Base-by-base conservation (phyloP, 306 rosid genomes). In the Myrica gale region DNA sequence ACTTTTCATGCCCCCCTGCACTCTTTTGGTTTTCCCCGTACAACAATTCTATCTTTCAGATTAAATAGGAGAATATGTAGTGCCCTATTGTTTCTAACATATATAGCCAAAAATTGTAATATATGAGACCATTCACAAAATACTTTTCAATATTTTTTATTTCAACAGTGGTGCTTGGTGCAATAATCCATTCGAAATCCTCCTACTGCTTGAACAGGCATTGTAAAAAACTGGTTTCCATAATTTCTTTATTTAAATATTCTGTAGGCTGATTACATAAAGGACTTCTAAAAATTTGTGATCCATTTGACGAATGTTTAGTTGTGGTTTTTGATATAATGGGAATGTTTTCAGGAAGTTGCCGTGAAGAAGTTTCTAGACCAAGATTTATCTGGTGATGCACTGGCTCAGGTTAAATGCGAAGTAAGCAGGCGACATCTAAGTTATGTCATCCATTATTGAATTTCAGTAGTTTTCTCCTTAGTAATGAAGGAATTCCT, bases 351-450 rank as follows among this genome's bases (percentile, higher is more conserved):
- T 84, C 82, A 96, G 99, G 99, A 92, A 88, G 99, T 96, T 78
- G 99, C 99, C 70, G 99, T 96, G 81, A 96, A 96, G 89, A 96
- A 96, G 86, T 96, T 96, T 87, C 85, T 96, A 21, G 92, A 90
- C 86, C 99, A 96, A 90, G 99, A 86, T 79, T 84, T 96, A 74
- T 92, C 99, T 54, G 99, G 99, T 45, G 98, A 91, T 84, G 96
- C 98, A 69, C 82, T 96, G 82, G 80, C 81, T 83, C 97, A 96
- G 89, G 92, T 96, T 76, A 92, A 86, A 88, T 87, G 92, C 66
- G 99, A 96, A 90, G 99, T 96, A 86, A 88, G 97, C 72, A 50
- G 72, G 78, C 74, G 43, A 56, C 7, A 52, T 80, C 71, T 60
- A 47, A 71, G 45, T 45, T 46, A 10, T 56, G 21, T 63, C 44